Conservation (phyloP, 2,329 filamentous ascomycete genomes). For the Juglanconis juglandina region DNA sequence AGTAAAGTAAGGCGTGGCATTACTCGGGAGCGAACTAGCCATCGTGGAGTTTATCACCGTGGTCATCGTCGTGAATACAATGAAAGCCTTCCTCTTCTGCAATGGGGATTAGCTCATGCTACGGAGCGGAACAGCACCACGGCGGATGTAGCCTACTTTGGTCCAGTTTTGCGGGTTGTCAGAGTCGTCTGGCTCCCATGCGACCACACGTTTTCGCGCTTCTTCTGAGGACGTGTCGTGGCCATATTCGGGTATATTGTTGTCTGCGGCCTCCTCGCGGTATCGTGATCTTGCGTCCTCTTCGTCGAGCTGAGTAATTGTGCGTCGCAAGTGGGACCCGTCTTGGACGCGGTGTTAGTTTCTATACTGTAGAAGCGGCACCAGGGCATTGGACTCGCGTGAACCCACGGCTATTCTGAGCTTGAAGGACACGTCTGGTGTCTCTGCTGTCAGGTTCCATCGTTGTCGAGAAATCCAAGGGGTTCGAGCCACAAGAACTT, state of each 20-base stretch:
- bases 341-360: neutral
- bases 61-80: conserved; percentile 54
- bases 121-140: neutral
- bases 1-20: conserved; percentile 57
- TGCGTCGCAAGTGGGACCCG: conserved; percentile 7
- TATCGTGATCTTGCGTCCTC: conserved; percentile 39
- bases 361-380: too few relatives aligned
- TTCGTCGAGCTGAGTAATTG: conserved; percentile 31
- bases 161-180: conserved; percentile 55
- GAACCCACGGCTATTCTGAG: conserved; percentile 11
- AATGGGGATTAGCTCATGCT: conserved; percentile 10
- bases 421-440: neutral
- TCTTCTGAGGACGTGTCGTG: conserved; percentile 29
- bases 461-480: neutral
- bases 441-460: neutral
- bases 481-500: neutral
- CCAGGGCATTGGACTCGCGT: too few relatives aligned
- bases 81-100: conserved; percentile 51
- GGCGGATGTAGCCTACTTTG: conserved; percentile 22
- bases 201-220: conserved; percentile 33
- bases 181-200: conserved; percentile 45
- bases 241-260: conserved; percentile 22
- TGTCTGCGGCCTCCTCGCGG: conserved; percentile 39
- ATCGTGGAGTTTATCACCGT: conserved; percentile 67
- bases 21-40: conserved; percentile 61